Conservation (phyloP, 2,329 filamentous ascomycete species). For the Trichoderma sp. region DNA sequence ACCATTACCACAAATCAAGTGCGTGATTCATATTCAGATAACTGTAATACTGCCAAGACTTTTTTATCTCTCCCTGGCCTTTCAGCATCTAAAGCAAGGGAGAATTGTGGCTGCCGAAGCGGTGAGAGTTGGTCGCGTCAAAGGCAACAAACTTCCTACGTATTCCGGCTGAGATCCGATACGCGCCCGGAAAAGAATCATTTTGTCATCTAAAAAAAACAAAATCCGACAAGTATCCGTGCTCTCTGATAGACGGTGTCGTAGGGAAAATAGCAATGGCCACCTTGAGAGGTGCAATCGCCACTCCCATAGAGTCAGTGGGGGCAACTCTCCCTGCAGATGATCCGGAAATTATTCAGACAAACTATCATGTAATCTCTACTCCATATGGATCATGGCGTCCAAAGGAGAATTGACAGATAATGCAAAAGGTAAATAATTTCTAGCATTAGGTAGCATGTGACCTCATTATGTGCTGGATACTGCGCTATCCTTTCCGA, state of each 20-base stretch:
- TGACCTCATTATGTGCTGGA: background rate
- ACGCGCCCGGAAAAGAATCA: background rate
- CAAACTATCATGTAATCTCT: background rate
- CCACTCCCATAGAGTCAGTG: background rate
- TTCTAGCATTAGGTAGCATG: background rate
- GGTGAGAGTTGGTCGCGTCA: background rate
- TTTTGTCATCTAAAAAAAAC: background rate
- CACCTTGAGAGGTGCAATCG: background rate
- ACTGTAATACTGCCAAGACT: background rate
- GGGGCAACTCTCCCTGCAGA: background rate
- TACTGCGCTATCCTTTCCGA: background rate
- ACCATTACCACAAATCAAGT: background rate
- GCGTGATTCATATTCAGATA: background rate
- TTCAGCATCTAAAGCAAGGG: background rate
- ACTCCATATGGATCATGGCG: background rate
- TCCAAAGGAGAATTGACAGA: background rate
- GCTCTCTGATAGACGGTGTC: background rate
- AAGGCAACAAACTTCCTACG: background rate
- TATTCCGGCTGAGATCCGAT: background rate
- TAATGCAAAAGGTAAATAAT: background rate
- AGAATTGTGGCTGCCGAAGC: background rate
- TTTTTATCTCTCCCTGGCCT: background rate
- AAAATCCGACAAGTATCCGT: background rate
- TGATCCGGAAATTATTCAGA: background rate
- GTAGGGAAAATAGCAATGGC: no score